A percentile compares a stretch with the other conserved stretches of the same genome.
Conservation (phyloP, 441 rosid species). For the Biscutella laevigata region DNA sequence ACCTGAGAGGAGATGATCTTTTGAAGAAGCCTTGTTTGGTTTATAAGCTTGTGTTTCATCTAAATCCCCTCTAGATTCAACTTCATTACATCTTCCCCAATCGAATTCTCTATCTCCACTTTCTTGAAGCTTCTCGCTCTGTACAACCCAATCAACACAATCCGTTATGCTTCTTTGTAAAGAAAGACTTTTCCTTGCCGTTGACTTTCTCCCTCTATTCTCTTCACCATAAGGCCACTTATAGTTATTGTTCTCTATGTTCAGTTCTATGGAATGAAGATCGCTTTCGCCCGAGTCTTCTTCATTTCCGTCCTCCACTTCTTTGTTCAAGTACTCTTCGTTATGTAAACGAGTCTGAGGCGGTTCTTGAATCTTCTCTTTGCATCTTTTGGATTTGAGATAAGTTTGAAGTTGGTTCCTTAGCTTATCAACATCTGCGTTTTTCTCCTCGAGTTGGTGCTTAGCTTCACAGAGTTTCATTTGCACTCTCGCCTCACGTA, state of each 20-base stretch:
- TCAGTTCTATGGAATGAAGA: constrained; percentile 76
- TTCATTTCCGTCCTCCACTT: constrained; percentile 51
- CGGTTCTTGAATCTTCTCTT: constrained; percentile 47
- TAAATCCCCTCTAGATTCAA: constrained; percentile 39
- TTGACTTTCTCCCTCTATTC: constrained; percentile 55
- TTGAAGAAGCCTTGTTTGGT: constrained; percentile 37
- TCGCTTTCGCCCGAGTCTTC: constrained; percentile 75
- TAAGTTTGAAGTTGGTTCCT: constrained; percentile 77
- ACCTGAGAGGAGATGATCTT: constrained; percentile 54
- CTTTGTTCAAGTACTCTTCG: constrained; percentile 54
- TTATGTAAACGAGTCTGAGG: constrained; percentile 28
- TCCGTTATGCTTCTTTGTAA: constrained; percentile 78
- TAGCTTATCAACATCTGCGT: constrained; percentile 65
- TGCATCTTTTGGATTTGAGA: constrained; percentile 50
- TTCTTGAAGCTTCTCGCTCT: constrained; percentile 43
- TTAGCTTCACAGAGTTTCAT: constrained; percentile 78
- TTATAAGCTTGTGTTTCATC: constrained; percentile 65
- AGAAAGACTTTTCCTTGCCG: constrained; percentile 55
- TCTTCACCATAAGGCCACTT: constrained; percentile 56
- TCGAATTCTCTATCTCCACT: constrained; percentile 43
- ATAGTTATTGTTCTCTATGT: constrained; percentile 58
- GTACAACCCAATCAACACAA: constrained; percentile 63
- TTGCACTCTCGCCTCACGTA: constrained; percentile 69
- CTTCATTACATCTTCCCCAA: constrained; percentile 48
- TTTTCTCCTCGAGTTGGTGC: constrained; percentile 70